Evolutionary conservation across 805 yeast genomes (phyloP), one percentile per base, ranked within the genome.

Genomic region (Yamadazyma phyllophila): DNA sequence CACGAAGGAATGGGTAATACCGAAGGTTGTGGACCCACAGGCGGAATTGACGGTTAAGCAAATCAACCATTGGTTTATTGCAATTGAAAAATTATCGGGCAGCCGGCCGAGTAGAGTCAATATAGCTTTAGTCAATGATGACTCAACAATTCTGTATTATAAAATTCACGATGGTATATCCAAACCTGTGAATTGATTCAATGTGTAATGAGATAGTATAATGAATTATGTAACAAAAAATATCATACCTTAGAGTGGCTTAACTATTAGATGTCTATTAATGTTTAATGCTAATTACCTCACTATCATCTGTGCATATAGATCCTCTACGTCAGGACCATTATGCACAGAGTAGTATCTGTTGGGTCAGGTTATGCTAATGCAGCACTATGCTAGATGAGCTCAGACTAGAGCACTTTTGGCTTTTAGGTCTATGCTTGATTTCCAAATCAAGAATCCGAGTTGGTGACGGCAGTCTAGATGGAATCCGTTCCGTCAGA

Each of bases 91-190:
- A 5, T 34, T 58, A 1, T 42, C 36, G 5, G 41, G 44, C 8
- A 7, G 26, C 4, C 56, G 78, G 24, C 78, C 81, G 0, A 62
- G 61, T 36, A 64, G 81, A 46, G 50, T 85, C 2, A 65, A 82
- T 0, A 50, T 81, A 26, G 90, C 79, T 0, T 66, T 85, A 7
- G 73, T 78, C 2, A 81, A 78, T 53, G 75, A 75, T 45, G 94
- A 85, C 58, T 83, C 88, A 2, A 82, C 90, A 0, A 72, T 83
- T 14, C 83, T 83, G n/a, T 85, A 81, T 54, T 85, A 85, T 60
- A 77, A 78, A 58, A 70, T 82, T 13, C 80, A 83, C 59, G 81
- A 80, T 54, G 91, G 91, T 3, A 62, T 84, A 8, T 79, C 73
- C 29, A 80, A 80, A 58, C 91, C 91, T 9, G 31, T 20, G 11